Conservation (phyloP, 1,284 basidiomycete species). For the Phlebopus sp. region DNA sequence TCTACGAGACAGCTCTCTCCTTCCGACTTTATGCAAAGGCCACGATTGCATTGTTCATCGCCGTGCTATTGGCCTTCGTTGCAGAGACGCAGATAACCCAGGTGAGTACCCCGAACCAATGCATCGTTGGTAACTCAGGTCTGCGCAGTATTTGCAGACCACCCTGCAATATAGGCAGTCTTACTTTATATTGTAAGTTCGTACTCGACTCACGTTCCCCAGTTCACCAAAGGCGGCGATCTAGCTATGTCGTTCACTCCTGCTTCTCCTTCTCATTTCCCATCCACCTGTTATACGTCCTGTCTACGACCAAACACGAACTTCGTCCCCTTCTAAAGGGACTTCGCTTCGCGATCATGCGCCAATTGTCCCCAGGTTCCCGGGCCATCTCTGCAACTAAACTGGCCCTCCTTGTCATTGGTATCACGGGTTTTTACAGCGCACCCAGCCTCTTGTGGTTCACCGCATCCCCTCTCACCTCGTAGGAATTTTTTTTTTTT, state of each 20-base stretch:
- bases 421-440: conserved; percentile 58
- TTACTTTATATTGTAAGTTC: conserved; percentile 71
- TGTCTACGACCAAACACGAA: conserved; percentile 44
- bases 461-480: conserved; percentile 60
- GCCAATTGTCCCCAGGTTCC: conserved; percentile 45
- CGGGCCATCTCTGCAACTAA: conserved; percentile 42
- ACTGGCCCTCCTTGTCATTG: conserved; percentile 44
- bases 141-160: conserved; percentile 68
- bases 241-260: conserved; percentile 75
- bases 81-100: conserved; percentile 69
- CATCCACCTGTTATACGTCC: conserved; percentile 64
- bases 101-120: conserved; percentile 37
- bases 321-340: conserved; percentile 45
- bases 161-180: conserved; percentile 68
- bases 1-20: background rate
- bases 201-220: background rate
- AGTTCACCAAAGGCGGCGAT: conserved; percentile 6
- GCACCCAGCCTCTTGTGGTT: conserved; percentile 73
- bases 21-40: conserved; percentile 31
- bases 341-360: conserved; percentile 48
- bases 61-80: conserved; percentile 66
- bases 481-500: conserved; percentile 48
- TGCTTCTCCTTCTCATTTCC: conserved; percentile 68
- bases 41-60: conserved; percentile 33
- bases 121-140: background rate